Evolutionary conservation across 2,329 filamentous ascomycete species (phyloP), one percentile per base, ranked within the genome.

Genomic region (Pestalotiopsis sp.): DNA sequence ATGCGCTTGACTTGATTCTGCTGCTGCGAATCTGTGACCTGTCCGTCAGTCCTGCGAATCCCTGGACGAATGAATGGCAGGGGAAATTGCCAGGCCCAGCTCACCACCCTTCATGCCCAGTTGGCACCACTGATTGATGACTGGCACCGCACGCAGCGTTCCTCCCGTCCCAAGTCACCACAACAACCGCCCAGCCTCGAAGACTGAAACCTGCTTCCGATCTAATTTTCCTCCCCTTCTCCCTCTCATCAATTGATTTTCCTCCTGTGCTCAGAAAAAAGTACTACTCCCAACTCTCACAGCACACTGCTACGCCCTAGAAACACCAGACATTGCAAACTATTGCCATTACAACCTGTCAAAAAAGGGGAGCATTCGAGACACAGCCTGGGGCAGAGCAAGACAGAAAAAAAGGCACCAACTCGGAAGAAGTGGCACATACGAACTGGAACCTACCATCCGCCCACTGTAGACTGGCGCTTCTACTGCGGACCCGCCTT

Each of bases 161-260:
- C 20, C 20, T 52, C 9, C 60, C 36, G 31, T 23, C 12, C 17
- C 66, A 67, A 67, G 41, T 67, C 66, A 67, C 57, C 66, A 67
- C 66, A 62, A 56, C 57, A 63, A 67, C 57, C 66, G 57, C 57
- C 57, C 52, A 59, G 65, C 52, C 66, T 67, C 66, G 45, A 63
- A 52, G 36, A 59, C 58, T 67, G 66, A 63, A 67, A 62, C 66
- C 66, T 67, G 66, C 65, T 67, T 66, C 45, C 45, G 45, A 52
- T 17, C 45, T 52, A n/a, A n/a, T 58, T 52, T 67, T 60, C 49
- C 52, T n/a, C 64, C 31, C 56, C 27, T 45, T 31, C 38, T 14
- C 41, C 62, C 20, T n/a, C 17, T 41, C 62, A 49, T 41, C 12
- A n/a, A 17, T 52, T n/a, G 17, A 17, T 52, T 52, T 20, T 20